Evolutionary conservation across 345 rosid genomes (phyloP), one percentile per base, ranked within the genome.

Genomic region (Salix brachista): DNA sequence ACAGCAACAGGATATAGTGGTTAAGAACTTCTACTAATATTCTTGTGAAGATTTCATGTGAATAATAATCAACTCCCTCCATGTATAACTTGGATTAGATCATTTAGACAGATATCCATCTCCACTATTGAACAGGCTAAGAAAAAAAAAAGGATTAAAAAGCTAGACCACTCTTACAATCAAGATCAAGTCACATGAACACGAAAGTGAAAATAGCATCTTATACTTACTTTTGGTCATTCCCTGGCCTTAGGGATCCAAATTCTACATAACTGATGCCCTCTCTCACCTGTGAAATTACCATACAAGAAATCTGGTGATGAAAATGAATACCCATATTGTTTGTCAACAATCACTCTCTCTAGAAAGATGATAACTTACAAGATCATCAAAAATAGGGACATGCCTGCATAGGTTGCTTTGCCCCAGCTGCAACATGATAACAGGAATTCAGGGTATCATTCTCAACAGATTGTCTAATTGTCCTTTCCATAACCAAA

Each of bases 351-450:
- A 4, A 17, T 21, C 41, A 10, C 16, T 25, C 41, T 32, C 26
- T 62, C 39, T 11, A n/a, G 21, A 14, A 60, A 54, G 26, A 48
- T 3, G 60, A 28, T 6, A 50, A 83, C 98, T 94, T 87, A 94
- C 99, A 80, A 92, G 89, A 78, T 82, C 73, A 71, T 82, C 71
- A 62, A 94, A 80, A 60, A 74, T 61, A 13, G 80, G 67, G 48
- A 92, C 80, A 65, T 78, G 80, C 72, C 80, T 75, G 87, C 87
- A 74, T 37, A 94, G 88, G 82, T 82, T 85, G 87, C 95, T 91
- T 70, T 80, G 79, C 68, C 82, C 85, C 89, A 96, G 78, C 99
- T 94, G 97, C 89, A 79, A 74, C 44, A 84, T 52, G 82, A 77
- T 74, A 21, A 37, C 32, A 74, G 48, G 85, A 54, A 65, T 37